Percentiles rank a stretch among this genome's conserved stretches.
phyloP scores from a whole-genome alignment of 164 flowering plant genomes.

The Vitis riparia region DNA sequence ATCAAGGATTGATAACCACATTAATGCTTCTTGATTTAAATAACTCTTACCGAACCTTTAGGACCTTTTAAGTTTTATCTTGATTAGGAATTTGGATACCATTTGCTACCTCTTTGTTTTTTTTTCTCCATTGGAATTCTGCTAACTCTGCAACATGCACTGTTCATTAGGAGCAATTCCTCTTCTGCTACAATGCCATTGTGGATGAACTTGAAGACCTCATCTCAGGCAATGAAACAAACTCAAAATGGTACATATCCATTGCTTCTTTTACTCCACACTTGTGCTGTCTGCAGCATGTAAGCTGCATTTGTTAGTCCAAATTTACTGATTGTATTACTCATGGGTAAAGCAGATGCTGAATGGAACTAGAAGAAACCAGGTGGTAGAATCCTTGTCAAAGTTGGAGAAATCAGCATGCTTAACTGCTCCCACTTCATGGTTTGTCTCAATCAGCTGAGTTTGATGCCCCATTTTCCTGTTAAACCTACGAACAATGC shows the following conservation, averaged over 20 bases:
- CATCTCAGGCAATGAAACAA: slow-evolving; percentile 23
- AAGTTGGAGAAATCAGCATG: background rate
- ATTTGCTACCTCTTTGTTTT: no score
- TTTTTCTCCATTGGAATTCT: background rate
- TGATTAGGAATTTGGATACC: no score
- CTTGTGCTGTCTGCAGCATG: background rate
- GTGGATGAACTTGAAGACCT: slow-evolving; percentile 78
- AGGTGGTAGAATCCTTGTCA: background rate
- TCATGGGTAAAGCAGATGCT: background rate
- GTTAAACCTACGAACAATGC: background rate
- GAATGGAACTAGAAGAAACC: background rate
- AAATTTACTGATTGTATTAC: background rate
- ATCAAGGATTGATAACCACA: no score
- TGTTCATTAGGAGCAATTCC: slow-evolving; percentile 61
- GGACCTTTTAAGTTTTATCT: no score
- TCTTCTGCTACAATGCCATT: slow-evolving; percentile 65
- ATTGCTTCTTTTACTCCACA: background rate
- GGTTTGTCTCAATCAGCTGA: background rate
- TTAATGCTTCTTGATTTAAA: no score
- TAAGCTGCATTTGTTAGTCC: background rate
- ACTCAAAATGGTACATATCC: slow-evolving; percentile 11
- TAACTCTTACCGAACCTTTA: no score
- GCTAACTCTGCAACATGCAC: background rate
- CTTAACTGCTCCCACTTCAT: no score
- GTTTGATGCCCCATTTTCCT: background rate